Conservation (phyloP, 768 basidiomycete genomes). For the Mycena crocata region DNA sequence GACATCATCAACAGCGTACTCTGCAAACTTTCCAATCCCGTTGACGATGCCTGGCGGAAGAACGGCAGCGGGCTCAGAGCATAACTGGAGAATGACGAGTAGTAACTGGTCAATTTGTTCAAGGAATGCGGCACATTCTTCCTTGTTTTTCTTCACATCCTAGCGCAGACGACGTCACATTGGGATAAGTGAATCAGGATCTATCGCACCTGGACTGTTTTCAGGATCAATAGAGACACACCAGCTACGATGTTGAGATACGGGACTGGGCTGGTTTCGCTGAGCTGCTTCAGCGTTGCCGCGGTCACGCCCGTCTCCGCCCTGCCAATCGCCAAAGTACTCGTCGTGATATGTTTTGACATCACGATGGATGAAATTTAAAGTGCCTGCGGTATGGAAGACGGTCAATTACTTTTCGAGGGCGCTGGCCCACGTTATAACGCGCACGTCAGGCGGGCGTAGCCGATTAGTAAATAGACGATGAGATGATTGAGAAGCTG, state of each 20-base stretch:
- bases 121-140: background rate
- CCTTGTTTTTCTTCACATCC: conserved; percentile 4
- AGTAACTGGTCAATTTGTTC: conserved; percentile 5
- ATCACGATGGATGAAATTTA: too few relatives aligned
- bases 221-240: conserved; percentile 5
- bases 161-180: background rate
- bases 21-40: background rate
- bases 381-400: too few relatives aligned
- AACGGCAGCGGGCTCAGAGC: background rate
- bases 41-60: background rate
- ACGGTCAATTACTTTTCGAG: too few relatives aligned
- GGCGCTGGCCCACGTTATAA: too few relatives aligned
- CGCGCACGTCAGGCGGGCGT: too few relatives aligned
- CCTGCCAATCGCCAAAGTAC: too few relatives aligned
- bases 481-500: too few relatives aligned
- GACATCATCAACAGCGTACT: background rate
- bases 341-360: background rate
- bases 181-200: background rate
- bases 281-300: background rate
- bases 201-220: conserved; percentile 6
- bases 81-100: background rate
- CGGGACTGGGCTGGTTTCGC: background rate
- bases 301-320: background rate
- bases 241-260: conserved; percentile 4
- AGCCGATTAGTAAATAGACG: too few relatives aligned